Evolutionary conservation across 2,329 filamentous ascomycete genomes (phyloP), one percentile per base, ranked within the genome.

Genomic region (Ophioceras dolichostomum): DNA sequence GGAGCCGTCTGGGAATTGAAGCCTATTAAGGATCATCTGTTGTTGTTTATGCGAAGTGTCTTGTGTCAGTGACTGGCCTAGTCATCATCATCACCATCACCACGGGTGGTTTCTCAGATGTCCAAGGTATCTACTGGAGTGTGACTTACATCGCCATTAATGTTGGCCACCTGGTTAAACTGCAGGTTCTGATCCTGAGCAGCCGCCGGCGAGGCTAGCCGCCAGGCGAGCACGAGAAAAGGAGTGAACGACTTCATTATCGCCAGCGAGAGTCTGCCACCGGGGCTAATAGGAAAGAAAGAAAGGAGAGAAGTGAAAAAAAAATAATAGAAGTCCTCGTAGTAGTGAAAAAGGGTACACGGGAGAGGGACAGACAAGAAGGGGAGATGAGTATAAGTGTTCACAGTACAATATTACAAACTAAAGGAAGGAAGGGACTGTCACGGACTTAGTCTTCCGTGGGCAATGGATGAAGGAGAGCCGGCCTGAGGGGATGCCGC

Each of bases 61-160:
- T 26, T 26, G 22, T 26, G 12, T 7, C 12, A 26, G 22, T 12
- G 22, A 26, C 22, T 26, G 22, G 12, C 7, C 22, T 26, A 26
- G 22, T 26, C 22, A 26, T 26, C 8, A n/a, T n/a, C n/a, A n/a
- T n/a, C n/a, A n/a, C n/a, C n/a, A n/a, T n/a, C n/a, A n/a, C n/a
- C n/a, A n/a, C n/a, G n/a, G n/a, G n/a, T n/a, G n/a, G n/a, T n/a
- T n/a, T n/a, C n/a, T n/a, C n/a, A n/a, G n/a, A n/a, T n/a, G n/a
- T n/a, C n/a, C n/a, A n/a, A n/a, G n/a, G n/a, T n/a, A n/a, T n/a
- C n/a, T n/a, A n/a, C n/a, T n/a, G n/a, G n/a, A n/a, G n/a, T n/a
- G n/a, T n/a, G n/a, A n/a, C 32, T 34, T 13, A 34, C 32, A 34
- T 36, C 34, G 19, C 34, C 34, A 20, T 36, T 36, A 18, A 36